These are phyloP conservation scores for Bromus sterilis DNA, from an alignment of 176 grass and related monocot species.

Conservation along the genomic window DNA sequence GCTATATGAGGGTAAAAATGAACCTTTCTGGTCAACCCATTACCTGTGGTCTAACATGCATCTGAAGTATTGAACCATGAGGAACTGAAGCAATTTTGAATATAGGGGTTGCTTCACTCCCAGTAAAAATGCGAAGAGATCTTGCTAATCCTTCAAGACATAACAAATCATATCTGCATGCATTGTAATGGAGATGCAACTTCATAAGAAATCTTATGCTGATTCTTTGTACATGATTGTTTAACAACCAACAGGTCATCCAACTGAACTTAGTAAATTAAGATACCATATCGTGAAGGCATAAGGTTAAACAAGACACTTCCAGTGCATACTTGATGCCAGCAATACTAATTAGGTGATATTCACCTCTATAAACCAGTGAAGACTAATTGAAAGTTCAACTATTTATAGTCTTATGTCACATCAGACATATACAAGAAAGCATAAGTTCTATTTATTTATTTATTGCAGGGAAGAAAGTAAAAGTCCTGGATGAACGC, in stretches of 20 bases:
- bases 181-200: not conserved
- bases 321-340: not conserved
- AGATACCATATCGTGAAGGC: not conserved
- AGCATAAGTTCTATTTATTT: not conserved
- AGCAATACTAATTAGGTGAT: not conserved
- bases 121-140: constrained; percentile 74
- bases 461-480: not conserved
- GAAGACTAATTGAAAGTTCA: not conserved
- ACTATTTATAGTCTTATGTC: not conserved
- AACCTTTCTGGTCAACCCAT: not conserved
- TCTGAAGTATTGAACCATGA: constrained; percentile 48
- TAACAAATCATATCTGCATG: constrained; percentile 83
- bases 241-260: not conserved
- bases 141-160: constrained; percentile 91
- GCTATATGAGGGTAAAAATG: not conserved
- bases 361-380: not conserved
- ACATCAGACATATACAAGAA: not conserved
- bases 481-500: not conserved
- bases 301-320: constrained; percentile 4
- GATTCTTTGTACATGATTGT: not conserved
- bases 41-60: constrained; percentile 84
- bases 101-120: constrained; percentile 48
- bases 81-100: constrained; percentile 46
- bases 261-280: not conserved
- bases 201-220: not conserved